These are phyloP conservation scores for Hyparrhenia diplandra DNA, from an alignment of 176 grass and related monocot genomes.

Conservation along the genomic window DNA sequence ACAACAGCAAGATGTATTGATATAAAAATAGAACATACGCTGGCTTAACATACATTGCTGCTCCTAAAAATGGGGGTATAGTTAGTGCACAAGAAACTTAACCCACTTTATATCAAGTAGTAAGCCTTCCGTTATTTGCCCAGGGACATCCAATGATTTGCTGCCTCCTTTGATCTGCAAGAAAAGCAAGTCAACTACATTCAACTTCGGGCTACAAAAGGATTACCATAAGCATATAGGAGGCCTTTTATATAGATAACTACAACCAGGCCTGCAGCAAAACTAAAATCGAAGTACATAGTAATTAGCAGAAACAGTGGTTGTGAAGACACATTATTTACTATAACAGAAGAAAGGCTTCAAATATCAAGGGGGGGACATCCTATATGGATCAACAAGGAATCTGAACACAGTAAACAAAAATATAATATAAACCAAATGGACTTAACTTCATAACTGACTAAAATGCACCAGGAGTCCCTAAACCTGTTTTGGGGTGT, in stretches of 20 bases:
- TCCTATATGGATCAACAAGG: no score
- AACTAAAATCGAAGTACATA: no score
- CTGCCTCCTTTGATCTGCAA: conserved; percentile 15
- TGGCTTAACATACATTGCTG: conserved; percentile 18
- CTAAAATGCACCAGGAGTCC: neutral
- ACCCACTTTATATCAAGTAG: conserved; percentile 17
- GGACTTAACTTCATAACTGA: neutral
- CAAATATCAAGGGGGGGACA: no score
- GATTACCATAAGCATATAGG: neutral
- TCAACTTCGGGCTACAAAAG: neutral
- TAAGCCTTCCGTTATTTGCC: conserved; percentile 35
- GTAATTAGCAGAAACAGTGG: no score
- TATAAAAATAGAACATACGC: conserved; percentile 1
- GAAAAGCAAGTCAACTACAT: conserved; percentile 1
- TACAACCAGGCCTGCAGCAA: neutral
- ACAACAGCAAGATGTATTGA: conserved; percentile 6
- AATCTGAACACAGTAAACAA: no score
- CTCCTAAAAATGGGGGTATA: neutral
- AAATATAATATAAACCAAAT: neutral
- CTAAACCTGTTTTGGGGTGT: neutral
- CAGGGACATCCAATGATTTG: neutral
- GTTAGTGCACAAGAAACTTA: neutral
- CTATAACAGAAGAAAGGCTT: conserved; percentile 4
- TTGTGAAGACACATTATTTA: neutral
- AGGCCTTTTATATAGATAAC: neutral